phyloP scores from a whole-genome alignment of 306 rosid genomes.

The Vigna nakashimae region DNA sequence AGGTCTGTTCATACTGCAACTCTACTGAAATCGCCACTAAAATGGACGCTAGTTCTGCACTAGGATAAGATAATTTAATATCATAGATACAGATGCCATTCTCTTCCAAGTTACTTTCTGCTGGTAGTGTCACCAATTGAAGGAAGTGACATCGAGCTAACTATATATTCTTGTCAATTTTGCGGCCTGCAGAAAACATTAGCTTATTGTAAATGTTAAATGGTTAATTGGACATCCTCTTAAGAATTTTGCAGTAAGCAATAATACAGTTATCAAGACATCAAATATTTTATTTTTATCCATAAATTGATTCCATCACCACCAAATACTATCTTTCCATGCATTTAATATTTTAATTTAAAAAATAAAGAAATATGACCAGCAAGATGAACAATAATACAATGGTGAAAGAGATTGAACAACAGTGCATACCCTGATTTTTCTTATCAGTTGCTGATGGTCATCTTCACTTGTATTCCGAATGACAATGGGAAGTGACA shows the following conservation, averaged over 20 bases:
- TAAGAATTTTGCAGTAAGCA: not conserved
- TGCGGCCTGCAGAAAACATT: not conserved
- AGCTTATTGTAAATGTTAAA: not conserved
- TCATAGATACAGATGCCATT: not conserved
- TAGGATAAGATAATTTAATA: not conserved
- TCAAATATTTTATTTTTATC: not conserved
- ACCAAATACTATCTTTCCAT: not conserved
- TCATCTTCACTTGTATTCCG: not conserved
- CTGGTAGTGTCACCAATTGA: not conserved
- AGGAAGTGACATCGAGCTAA: slow-evolving; percentile 19
- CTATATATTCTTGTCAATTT: not conserved
- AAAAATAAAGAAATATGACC: not conserved
- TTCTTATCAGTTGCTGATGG: not conserved
- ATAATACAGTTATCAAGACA: not conserved
- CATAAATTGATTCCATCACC: not conserved
- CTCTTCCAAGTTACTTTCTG: not conserved
- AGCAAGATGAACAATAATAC: not conserved
- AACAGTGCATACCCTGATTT: not conserved
- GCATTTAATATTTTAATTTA: not conserved
- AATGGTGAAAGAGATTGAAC: not conserved
- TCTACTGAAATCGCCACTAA: not conserved
- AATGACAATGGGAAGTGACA: not conserved
- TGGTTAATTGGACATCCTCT: not conserved
- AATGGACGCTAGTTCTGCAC: not conserved
- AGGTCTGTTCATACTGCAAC: not conserved